Base-by-base conservation (phyloP, 139 green algal genomes). In the Pycnococcus provasolii region DNA sequence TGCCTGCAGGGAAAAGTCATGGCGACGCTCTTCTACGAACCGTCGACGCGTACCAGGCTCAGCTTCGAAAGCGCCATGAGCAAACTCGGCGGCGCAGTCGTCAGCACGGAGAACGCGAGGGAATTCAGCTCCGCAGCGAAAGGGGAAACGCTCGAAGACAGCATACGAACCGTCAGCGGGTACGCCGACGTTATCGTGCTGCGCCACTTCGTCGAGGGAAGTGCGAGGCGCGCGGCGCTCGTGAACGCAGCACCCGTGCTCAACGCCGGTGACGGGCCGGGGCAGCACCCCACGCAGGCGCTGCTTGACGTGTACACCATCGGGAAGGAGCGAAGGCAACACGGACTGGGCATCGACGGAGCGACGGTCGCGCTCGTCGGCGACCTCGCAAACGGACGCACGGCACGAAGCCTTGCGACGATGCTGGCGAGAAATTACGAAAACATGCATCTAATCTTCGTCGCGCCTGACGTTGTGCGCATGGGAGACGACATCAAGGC, bases 21-120 rank as follows among this genome's bases (percentile, higher is more conserved):
- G 92, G 86, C 89, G 37, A 98, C 94, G 1, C 84, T 99, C 3
- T 99, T 99, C 73, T 99, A 99, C 75, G 94, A 99, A 82, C 94
- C 94, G 7, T 99, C 94, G 41, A 99, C 94, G 4, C 86, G 94
- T 47, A 99, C 94, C 5, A 78, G 94, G 4, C 82, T 99, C 1
- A 95, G 86, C 0, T 99, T 99, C 76, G 94, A 99, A 70, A 86
- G 83, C 0, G 94, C 94, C 3, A 97, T 99, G 89, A 76, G 72
- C 2, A 75, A 82, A 1, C 85, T 99, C 5, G 94, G 94, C 3
- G 94, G 94, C 62, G 84, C 80, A 0, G 85, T 97, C 42, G 39
- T 83, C 4, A 78, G 90, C 47, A 99, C 94, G 2, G 94, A 99
- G 74, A 90, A 79, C 8, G 94, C 94, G 1, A 85, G 89, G 1